These are phyloP conservation scores for Lojkania enalia DNA, from an alignment of 2,329 filamentous ascomycete genomes.

Conservation along the genomic window DNA sequence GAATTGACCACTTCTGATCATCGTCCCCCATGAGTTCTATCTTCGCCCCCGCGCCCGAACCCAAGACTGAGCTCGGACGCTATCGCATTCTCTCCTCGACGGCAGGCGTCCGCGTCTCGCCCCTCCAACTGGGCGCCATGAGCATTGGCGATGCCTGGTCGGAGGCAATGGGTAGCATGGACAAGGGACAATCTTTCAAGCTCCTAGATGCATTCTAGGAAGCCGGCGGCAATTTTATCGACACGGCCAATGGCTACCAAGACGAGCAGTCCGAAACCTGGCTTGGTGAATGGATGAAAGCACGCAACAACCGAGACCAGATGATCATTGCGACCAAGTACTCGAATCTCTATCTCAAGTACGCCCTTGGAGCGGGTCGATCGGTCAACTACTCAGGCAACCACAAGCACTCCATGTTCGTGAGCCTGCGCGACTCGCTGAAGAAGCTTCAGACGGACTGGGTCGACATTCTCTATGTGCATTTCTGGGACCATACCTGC, in stretches of 20 bases:
- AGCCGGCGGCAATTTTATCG: constrained; percentile 73
- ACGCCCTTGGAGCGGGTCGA: constrained; percentile 1
- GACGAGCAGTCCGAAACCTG: constrained; percentile 47
- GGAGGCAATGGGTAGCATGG: constrained; percentile 64
- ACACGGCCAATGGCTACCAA: constrained; percentile 57
- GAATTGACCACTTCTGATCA: no score
- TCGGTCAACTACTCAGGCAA: constrained; percentile 11
- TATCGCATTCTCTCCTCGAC: constrained; percentile 69
- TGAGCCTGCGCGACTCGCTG: constrained; percentile 2
- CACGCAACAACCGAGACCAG: constrained; percentile 42
- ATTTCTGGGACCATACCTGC: constrained; percentile 6
- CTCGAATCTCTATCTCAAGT: constrained; percentile 28
- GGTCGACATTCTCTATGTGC: constrained; percentile 7
- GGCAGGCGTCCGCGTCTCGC: constrained; percentile 60
- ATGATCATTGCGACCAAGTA: constrained; percentile 50
- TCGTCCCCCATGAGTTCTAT: neutral
- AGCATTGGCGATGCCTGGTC: constrained; percentile 65
- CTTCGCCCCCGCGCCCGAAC: neutral
- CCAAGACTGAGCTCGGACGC: constrained; percentile 64
- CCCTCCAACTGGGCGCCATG: constrained; percentile 62
- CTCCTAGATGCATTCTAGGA: constrained; percentile 70
- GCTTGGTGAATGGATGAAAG: constrained; percentile 51
- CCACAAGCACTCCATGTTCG: constrained; percentile 5
- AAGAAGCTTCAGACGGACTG: constrained; percentile 6
- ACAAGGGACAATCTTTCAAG: constrained; percentile 64